Evolutionary conservation across 495 filamentous ascomycete genomes (phyloP).

Genomic region (Penicillium arizonense): DNA sequence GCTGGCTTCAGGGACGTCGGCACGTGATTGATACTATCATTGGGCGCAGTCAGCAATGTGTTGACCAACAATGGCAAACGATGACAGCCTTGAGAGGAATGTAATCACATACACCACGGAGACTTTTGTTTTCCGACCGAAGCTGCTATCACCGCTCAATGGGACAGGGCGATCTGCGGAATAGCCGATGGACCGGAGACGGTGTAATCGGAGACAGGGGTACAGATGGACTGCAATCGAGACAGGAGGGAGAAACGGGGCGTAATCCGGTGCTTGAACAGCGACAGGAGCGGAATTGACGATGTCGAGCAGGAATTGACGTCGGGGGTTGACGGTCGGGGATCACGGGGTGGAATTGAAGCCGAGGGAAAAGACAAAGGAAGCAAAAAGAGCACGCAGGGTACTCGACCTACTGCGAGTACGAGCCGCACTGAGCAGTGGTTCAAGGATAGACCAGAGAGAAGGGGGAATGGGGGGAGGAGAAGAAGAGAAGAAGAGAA

Average conservation of each 20-base stretch:
- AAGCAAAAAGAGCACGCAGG: conserved; percentile 11
- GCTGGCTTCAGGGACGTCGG: conserved; percentile 24
- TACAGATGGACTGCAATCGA: neutral
- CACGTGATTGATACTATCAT: conserved; percentile 30
- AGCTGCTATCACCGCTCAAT: conserved; percentile 14
- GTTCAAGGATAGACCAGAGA: conserved; percentile 8
- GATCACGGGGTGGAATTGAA: conserved; percentile 3
- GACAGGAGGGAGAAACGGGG: neutral
- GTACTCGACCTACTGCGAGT: conserved; percentile 17
- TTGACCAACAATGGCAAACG: neutral
- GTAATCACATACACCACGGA: conserved; percentile 19
- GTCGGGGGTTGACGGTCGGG: conserved; percentile 15
- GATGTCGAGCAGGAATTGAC: conserved; percentile 8
- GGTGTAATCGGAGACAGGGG: neutral
- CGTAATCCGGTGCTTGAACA: neutral
- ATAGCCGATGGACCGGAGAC: conserved; percentile 10
- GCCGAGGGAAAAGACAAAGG: conserved; percentile 8
- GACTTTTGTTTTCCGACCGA: conserved; percentile 10
- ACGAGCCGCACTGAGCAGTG: conserved; percentile 18
- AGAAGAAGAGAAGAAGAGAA: conserved; percentile 18
- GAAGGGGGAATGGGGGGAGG: conserved; percentile 9
- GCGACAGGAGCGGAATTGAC: conserved; percentile 9
- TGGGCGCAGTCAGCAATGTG: conserved; percentile 19
- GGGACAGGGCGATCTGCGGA: conserved; percentile 5
- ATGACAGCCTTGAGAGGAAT: neutral